Conservation (phyloP, 1,284 basidiomycete genomes). For the Earliella scabrosa region DNA sequence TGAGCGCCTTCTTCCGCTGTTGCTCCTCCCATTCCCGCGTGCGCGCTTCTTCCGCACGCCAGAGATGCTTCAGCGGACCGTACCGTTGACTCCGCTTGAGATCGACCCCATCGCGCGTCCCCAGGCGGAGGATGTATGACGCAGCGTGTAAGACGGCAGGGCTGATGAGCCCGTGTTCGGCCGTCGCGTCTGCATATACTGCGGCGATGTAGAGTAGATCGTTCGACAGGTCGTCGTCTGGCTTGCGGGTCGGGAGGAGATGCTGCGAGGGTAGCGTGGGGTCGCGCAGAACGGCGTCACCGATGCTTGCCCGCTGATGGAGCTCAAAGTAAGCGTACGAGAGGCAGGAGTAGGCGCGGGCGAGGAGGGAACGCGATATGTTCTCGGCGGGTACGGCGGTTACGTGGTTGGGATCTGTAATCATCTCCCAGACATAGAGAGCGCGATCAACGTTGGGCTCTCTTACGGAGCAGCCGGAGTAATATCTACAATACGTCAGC, state of each 20-base stretch:
- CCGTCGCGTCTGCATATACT: slow-evolving; percentile 7
- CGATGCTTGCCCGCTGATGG: not conserved
- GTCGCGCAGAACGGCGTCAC: not conserved
- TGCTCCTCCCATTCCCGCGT: slow-evolving; percentile 1
- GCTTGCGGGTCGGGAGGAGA: not conserved
- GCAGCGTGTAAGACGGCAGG: not conserved
- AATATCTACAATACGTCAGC: not conserved
- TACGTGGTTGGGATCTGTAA: slow-evolving; percentile 1
- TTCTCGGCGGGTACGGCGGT: not conserved
- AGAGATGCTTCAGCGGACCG: not conserved
- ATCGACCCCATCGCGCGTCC: slow-evolving; percentile 4
- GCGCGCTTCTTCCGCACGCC: slow-evolving; percentile 3
- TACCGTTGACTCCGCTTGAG: not conserved
- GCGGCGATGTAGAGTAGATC: slow-evolving; percentile 3
- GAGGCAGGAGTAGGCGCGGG: slow-evolving; percentile 7
- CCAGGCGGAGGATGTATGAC: not conserved
- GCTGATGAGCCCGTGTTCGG: slow-evolving; percentile 8
- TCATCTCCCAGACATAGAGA: slow-evolving; percentile 3
- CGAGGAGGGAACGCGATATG: not conserved
- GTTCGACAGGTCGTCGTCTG: slow-evolving; percentile 3
- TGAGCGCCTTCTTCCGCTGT: slow-evolving; percentile 1
- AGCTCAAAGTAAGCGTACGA: slow-evolving; percentile 3
- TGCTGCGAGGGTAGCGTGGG: not conserved
- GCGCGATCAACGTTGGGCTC: slow-evolving; percentile 8
- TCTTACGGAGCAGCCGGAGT: slow-evolving; percentile 1